Evolutionary conservation across 1,284 basidiomycete genomes (phyloP).

Genomic region (Termitomyces sp.): DNA sequence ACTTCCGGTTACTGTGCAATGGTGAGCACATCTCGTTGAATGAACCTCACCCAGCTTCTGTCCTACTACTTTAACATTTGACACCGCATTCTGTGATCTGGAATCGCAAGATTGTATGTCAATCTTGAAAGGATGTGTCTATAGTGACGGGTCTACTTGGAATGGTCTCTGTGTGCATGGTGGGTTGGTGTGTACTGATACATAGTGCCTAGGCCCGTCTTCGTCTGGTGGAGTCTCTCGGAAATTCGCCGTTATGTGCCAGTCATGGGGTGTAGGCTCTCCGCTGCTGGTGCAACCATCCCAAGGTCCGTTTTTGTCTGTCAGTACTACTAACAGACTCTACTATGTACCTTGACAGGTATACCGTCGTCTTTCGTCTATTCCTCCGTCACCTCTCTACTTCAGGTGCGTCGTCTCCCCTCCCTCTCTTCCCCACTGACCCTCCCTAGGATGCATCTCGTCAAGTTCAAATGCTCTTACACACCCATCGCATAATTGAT

Average conservation of each 20-base stretch:
- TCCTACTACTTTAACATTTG: too few species aligned
- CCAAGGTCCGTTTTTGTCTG: constrained; percentile 51
- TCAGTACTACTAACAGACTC: constrained; percentile 55
- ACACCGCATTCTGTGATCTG: too few species aligned
- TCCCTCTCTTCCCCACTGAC: constrained; percentile 11
- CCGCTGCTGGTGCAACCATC: constrained; percentile 79
- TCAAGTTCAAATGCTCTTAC: constrained; percentile 93
- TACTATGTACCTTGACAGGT: constrained; percentile 95
- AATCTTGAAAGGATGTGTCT: too few species aligned
- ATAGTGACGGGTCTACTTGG: constrained; percentile 57
- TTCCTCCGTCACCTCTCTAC: constrained; percentile 28
- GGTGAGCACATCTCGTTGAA: too few species aligned
- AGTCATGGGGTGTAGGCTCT: constrained; percentile 51
- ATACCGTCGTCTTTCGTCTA: constrained; percentile 13
- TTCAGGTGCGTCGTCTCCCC: constrained; percentile 64
- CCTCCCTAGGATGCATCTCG: constrained; percentile 80
- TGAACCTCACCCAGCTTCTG: too few species aligned
- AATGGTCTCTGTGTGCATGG: constrained; percentile 48
- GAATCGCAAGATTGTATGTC: too few species aligned
- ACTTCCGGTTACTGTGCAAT: too few species aligned
- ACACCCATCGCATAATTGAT: constrained; percentile 89
- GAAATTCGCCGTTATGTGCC: constrained; percentile 5
- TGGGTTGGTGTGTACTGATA: constrained; percentile 21
- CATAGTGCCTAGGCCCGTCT: constrained; percentile 38
- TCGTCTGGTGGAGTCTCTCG: constrained; percentile 56